These are phyloP conservation scores for Cetradonia linearis DNA, from an alignment of 495 filamentous ascomycete genomes.

Conservation along the genomic window DNA sequence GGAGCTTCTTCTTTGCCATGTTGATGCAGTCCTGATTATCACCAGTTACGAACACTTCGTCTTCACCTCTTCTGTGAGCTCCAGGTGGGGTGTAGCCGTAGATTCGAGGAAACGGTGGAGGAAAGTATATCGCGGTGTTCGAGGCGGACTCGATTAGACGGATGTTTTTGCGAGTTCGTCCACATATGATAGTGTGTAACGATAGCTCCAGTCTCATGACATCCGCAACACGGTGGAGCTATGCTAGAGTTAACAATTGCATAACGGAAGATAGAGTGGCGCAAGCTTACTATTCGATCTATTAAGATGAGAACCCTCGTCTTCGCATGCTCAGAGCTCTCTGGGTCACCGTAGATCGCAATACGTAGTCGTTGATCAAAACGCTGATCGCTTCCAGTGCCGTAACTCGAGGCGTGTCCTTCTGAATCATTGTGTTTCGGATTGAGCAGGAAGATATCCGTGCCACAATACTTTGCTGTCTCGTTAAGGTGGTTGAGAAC, in stretches of 20 bases:
- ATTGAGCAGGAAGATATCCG: conserved; percentile 89
- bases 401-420: conserved; percentile 48
- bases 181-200: conserved; percentile 81
- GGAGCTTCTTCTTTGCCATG: conserved; percentile 77
- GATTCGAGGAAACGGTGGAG: conserved; percentile 79
- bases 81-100: conserved; percentile 79
- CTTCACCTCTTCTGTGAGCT: conserved; percentile 66
- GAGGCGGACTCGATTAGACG: conserved; percentile 91
- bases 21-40: conserved; percentile 69
- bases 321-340: conserved; percentile 94
- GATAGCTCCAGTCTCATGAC: conserved; percentile 72
- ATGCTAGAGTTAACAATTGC: conserved; percentile 30
- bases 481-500: conserved; percentile 79
- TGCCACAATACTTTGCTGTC: conserved; percentile 74
- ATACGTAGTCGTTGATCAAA: conserved; percentile 78
- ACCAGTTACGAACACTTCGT: conserved; percentile 90
- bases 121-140: conserved; percentile 94
- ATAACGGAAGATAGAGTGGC: background rate
- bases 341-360: conserved; percentile 88
- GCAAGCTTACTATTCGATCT: conserved; percentile 73
- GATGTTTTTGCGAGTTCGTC: conserved; percentile 87
- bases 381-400: conserved; percentile 53
- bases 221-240: conserved; percentile 83
- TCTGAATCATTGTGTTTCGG: conserved; percentile 55
- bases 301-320: conserved; percentile 93